phyloP scores from a whole-genome alignment of 306 rosid genomes.

The Alnus rubra region DNA sequence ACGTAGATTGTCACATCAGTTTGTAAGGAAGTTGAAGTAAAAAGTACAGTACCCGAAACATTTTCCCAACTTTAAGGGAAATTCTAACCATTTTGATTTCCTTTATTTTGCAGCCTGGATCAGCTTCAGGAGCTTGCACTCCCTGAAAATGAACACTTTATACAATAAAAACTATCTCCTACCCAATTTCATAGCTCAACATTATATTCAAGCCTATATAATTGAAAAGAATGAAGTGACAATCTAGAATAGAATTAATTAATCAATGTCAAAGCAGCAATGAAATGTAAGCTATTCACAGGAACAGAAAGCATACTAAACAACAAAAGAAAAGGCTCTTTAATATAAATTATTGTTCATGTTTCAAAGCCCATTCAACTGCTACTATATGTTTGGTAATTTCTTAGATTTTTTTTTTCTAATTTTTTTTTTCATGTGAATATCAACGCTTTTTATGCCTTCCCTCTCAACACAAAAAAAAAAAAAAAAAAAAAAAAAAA shows the following conservation, averaged over 20 bases:
- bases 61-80: not conserved
- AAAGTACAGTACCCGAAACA: too few relatives aligned
- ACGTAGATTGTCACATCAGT: too few relatives aligned
- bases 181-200: not conserved
- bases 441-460: not conserved
- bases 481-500: too few relatives aligned
- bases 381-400: not conserved
- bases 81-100: not conserved
- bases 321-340: too few relatives aligned
- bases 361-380: not conserved
- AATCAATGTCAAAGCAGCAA: too few relatives aligned
- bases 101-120: slow-evolving; percentile 43
- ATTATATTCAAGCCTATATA: not conserved
- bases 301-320: too few relatives aligned
- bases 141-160: not conserved
- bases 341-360: too few relatives aligned
- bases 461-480: too few relatives aligned
- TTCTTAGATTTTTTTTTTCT: not conserved
- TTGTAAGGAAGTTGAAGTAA: too few relatives aligned
- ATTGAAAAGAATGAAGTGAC: too few relatives aligned
- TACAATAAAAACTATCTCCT: not conserved
- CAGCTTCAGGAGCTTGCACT: slow-evolving; percentile 47
- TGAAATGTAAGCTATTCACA: too few relatives aligned
- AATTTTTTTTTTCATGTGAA: not conserved
- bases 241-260: too few relatives aligned